Evolutionary conservation across 768 basidiomycete genomes (phyloP).

Genomic region (Lentinula raphanica): DNA sequence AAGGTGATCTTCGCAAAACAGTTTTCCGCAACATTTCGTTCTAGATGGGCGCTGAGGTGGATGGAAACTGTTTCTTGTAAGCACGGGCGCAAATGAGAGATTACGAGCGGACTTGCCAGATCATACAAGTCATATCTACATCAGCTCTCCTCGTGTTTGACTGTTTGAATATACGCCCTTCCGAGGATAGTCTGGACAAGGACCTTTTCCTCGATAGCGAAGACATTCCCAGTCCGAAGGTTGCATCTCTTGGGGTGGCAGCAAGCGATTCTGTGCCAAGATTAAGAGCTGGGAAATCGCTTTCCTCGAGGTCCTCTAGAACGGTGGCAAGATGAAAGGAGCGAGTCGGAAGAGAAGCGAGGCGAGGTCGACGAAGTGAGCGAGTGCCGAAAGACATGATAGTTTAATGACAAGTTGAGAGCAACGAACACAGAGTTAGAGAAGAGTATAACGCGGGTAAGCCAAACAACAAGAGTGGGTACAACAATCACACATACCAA

Average conservation of each 20-base stretch:
- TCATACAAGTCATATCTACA: neutral
- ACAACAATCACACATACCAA: neutral
- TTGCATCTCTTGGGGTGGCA: neutral
- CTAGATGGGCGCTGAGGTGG: neutral
- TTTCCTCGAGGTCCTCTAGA: neutral
- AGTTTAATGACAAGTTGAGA: neutral
- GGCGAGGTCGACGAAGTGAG: neutral
- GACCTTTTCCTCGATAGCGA: neutral
- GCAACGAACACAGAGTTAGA: neutral
- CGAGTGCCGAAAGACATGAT: neutral
- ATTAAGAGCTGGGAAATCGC: neutral
- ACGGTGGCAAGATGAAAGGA: neutral
- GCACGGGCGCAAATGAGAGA: neutral
- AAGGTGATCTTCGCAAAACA: neutral
- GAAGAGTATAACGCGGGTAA: neutral
- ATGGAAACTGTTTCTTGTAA: neutral
- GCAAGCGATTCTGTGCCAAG: slow-evolving; percentile 1
- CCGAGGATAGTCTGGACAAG: neutral
- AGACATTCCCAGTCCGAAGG: neutral
- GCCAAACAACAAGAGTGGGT: neutral
- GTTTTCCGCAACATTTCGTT: slow-evolving; percentile 5
- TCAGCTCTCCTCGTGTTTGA: neutral
- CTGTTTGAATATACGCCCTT: neutral
- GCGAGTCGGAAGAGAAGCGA: neutral
- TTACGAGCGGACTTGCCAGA: neutral